These are phyloP conservation scores for Cutaneotrichosporon sp. DNA, from an alignment of 1,284 basidiomycete species.

Conservation along the genomic window DNA sequence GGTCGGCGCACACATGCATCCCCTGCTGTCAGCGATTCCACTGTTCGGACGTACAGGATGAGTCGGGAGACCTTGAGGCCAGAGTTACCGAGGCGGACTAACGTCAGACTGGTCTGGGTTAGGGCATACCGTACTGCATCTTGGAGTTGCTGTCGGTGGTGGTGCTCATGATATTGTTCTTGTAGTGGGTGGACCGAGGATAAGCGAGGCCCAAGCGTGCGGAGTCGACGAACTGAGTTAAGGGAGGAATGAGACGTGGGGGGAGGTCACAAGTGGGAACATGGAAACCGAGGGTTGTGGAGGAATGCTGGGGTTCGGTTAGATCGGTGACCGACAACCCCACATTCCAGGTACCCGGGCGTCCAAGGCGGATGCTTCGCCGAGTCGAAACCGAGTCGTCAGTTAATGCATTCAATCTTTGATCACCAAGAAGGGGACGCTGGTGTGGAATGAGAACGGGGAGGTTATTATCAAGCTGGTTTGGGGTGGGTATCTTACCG, in stretches of 20 bases:
- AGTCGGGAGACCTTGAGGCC: conserved; percentile 46
- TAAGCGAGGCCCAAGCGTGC: neutral
- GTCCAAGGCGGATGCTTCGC: neutral
- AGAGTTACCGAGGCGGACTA: conserved; percentile 42
- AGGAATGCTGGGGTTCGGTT: neutral
- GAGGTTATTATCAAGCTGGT: too few species aligned
- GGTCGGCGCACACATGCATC: conserved; percentile 36
- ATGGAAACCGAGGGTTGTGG: neutral
- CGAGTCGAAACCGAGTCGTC: neutral
- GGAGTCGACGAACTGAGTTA: neutral
- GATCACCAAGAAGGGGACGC: neutral
- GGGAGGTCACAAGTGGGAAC: neutral
- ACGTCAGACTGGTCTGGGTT: neutral
- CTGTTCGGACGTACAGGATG: conserved; percentile 37
- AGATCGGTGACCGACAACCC: neutral
- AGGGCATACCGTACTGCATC: conserved; percentile 23
- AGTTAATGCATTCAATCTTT: neutral
- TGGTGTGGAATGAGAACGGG: neutral
- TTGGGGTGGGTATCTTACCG: too few species aligned
- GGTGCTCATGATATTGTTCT: neutral
- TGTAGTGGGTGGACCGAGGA: neutral
- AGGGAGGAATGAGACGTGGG: neutral
- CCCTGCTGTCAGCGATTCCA: conserved; percentile 22
- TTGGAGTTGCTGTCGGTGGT: neutral
- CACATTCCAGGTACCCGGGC: neutral